These are phyloP conservation scores for Berkeleyomyces basicola DNA, from an alignment of 2,329 filamentous ascomycete genomes.

Conservation along the genomic window DNA sequence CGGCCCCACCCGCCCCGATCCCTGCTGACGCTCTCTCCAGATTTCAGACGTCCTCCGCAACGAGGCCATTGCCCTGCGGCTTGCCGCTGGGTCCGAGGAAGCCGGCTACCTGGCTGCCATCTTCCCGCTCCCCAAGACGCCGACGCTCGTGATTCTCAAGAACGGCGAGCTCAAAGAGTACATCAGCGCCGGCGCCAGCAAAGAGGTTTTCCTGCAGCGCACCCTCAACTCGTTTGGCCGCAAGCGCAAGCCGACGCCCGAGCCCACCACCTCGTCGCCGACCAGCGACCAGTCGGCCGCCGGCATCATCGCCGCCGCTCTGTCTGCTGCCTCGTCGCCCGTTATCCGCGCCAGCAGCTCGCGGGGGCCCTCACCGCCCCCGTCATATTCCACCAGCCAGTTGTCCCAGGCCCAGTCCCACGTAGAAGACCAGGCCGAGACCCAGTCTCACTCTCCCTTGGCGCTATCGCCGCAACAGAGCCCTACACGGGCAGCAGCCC, in stretches of 20 bases:
- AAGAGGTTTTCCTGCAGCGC: conserved; percentile 46
- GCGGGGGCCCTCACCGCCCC: conserved; percentile 14
- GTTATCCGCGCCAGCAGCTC: conserved; percentile 12
- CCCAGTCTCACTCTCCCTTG: neutral
- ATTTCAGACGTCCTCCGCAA: conserved; percentile 38
- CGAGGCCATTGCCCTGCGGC: conserved; percentile 51
- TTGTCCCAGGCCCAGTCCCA: conserved; percentile 12
- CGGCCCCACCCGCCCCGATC: neutral
- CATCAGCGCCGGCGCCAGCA: conserved; percentile 45
- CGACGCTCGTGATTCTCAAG: conserved; percentile 63
- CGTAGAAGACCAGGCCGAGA: neutral
- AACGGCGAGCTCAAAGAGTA: conserved; percentile 67
- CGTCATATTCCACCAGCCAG: conserved; percentile 12
- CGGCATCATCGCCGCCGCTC: conserved; percentile 11
- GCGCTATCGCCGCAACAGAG: neutral
- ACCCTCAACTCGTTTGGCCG: conserved; percentile 21
- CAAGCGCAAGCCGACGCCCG: conserved; percentile 12
- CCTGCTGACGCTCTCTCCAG: conserved; percentile 22
- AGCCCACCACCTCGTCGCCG: conserved; percentile 6
- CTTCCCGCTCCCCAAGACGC: conserved; percentile 63
- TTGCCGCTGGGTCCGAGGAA: conserved; percentile 60
- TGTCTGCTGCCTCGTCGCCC: conserved; percentile 15
- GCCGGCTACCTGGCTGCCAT: conserved; percentile 68
- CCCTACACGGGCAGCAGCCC: neutral
- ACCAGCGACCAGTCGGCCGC: conserved; percentile 12